phyloP scores from a whole-genome alignment of 179 eudicot species.

The Spinacia oleracea region DNA sequence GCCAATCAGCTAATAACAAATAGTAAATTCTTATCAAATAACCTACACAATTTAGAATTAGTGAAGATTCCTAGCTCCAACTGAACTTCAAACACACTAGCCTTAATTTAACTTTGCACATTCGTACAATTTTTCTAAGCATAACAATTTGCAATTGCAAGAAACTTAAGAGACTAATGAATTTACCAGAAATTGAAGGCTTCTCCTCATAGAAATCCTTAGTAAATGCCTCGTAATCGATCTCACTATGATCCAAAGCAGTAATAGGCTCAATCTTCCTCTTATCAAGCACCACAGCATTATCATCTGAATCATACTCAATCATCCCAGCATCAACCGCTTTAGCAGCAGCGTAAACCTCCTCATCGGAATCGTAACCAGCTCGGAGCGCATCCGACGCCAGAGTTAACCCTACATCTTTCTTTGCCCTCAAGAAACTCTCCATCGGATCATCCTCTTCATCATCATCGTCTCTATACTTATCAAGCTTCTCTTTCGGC shows the following conservation, averaged over 20 bases:
- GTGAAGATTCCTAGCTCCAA: neutral
- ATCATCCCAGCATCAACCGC: conserved; percentile 92
- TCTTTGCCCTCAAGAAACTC: conserved; percentile 80
- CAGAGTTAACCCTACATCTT: conserved; percentile 75
- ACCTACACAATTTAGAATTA: neutral
- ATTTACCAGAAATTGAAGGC: conserved; percentile 78
- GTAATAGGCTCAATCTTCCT: conserved; percentile 89
- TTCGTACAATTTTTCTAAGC: neutral
- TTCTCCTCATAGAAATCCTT: conserved; percentile 92
- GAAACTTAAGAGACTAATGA: neutral
- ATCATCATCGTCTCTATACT: conserved; percentile 71
- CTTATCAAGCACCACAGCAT: conserved; percentile 74
- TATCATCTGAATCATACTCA: conserved; percentile 93
- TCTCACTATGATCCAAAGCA: conserved; percentile 70
- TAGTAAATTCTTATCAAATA: neutral
- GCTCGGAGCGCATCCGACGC: conserved; percentile 86
- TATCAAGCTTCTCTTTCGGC: conserved; percentile 67
- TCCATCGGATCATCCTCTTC: conserved; percentile 93
- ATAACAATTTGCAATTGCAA: neutral
- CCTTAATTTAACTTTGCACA: neutral
- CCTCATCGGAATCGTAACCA: conserved; percentile 92
- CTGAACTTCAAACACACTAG: neutral
- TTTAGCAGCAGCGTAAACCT: conserved; percentile 97
- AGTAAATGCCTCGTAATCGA: conserved; percentile 75
- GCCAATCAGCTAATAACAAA: neutral